phyloP scores from a whole-genome alignment of 2,329 filamentous ascomycete species.

The Metarhizium humberi region DNA sequence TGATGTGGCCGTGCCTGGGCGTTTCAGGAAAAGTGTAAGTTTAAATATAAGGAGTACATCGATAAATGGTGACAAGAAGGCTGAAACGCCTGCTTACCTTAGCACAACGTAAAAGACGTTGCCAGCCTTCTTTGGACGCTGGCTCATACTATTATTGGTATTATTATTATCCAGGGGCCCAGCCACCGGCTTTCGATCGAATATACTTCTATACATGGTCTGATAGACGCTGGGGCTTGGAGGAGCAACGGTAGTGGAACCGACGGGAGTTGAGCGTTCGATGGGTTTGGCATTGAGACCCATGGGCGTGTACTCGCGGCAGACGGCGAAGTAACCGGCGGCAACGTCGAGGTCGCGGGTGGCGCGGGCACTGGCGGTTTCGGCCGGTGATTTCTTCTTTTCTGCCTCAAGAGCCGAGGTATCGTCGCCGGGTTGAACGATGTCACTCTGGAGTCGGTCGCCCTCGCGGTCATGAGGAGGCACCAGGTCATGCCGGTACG shows the following conservation, averaged over 20 bases:
- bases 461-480: slow-evolving; percentile 17
- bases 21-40: too few relatives aligned
- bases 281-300: slow-evolving; percentile 90
- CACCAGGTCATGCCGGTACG: slow-evolving; percentile 35
- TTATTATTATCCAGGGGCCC: slow-evolving; percentile 39
- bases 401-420: slow-evolving; percentile 52
- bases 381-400: slow-evolving; percentile 42
- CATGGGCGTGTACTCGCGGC: slow-evolving; percentile 82
- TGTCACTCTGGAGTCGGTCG: slow-evolving; percentile 16
- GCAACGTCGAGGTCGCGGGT: slow-evolving; percentile 66
- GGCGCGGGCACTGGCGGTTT: slow-evolving; percentile 47
- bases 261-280: slow-evolving; percentile 73
- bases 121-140: slow-evolving; percentile 55
- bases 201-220: slow-evolving; percentile 94
- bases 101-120: slow-evolving; percentile 93
- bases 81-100: slow-evolving; percentile 44
- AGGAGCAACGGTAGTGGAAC: slow-evolving; percentile 61
- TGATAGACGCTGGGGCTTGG: slow-evolving; percentile 94
- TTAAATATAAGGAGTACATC: too few relatives aligned
- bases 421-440: slow-evolving; percentile 56
- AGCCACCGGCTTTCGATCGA: slow-evolving; percentile 60
- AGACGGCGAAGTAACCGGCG: slow-evolving; percentile 91
- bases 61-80: neutral
- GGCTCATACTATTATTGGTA: slow-evolving; percentile 35
- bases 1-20: slow-evolving; percentile 78